Evolutionary conservation across 1,284 basidiomycete species (phyloP), one percentile per base, ranked within the genome.

Genomic region (Trichosporon sp.): DNA sequence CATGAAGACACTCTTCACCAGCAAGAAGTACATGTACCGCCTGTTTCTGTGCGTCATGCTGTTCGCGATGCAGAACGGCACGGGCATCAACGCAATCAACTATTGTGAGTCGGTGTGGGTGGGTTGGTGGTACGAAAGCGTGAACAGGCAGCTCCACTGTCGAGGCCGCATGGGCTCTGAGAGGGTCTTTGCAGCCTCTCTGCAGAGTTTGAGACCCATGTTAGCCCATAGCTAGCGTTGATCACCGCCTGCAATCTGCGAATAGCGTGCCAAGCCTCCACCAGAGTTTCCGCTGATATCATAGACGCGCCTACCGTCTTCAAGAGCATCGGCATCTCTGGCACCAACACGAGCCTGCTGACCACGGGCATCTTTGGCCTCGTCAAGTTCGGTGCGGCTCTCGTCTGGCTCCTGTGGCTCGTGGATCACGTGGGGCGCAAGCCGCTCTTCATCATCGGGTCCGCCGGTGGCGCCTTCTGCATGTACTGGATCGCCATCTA

Each of bases 351-450:
- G 4, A 56, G 67, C 58, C 67, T 71, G 3, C 77, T 84, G 23
- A 79, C 79, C 32, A 83, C 83, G 11, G 83, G 83, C 23, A 76
- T 83, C 64, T 85, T 82, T 70, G 83, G 83, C 15, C 70, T 83
- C 0, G 76, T 84, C 74, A 84, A 84, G 74, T 72, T 72, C 21
- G 64, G 70, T 15, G 72, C 34, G 21, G 73, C 73, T 7, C 21
- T 76, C 68, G 64, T 75, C 67, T 78, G 76, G 72, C 72, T 69
- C 65, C 64, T 77, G 31, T 77, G 71, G 67, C 69, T 82, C 31
- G 75, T 81, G 64, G 81, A 82, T 66, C 42, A 70, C n/a, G 72
- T 73, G 44, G 81, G 81, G 0, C 73, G 81, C 23, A 70, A 77
- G 11, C 66, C 75, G 77, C 18, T 68, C 72, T 35, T 77, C 71